Base-by-base conservation (phyloP, 805 yeast genomes). In the Sungouiozyma intestinalis region DNA sequence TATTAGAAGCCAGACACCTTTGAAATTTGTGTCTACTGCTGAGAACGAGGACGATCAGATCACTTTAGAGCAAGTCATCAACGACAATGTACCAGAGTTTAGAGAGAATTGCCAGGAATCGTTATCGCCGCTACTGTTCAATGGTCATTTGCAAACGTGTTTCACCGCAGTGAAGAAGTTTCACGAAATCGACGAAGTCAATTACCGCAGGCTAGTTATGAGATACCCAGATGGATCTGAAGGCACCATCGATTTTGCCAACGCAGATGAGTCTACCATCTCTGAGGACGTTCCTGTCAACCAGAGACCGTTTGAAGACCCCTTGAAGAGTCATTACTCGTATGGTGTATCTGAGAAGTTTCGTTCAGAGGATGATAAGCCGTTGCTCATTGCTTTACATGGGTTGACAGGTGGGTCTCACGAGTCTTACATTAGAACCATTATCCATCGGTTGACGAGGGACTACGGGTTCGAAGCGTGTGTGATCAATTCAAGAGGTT, bases 341-440 rank as follows among this genome's bases (percentile, higher is more conserved):
- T 60, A 49, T 40, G 45, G 51, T 48, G 45, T 48, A 48, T 74
- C 58, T 37, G 60, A 42, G 2, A 44, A 45, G 5, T 50, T 51
- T 39, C 51, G 40, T 44, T 34, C 66, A 43, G 64, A 63, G 16
- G 66, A 62, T 39, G 50, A 66, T 2, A 69, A 60, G 38, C 94
- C 94, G 2, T 66, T 85, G 53, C 65, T 81, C 15, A 71, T 85
- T 24, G 63, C 75, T 3, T 60, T 82, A 35, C 94, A 85, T 55
- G 95, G 95, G 0, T 71, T 85, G 33, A 79, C 84, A 1, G 95
- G 95, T 4, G 92, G 94, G 0, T 79, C 88, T n/a, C 83, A 80
- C 47, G 94, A 85, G 56, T 69, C 82, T 5, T 77, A 85, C 54
- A 76, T 85, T 35, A 69, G 92, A 18, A 71, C 83, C 42, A 55